Conservation (phyloP, 805 yeast genomes). For the Scheffersomyces amazonensis region DNA sequence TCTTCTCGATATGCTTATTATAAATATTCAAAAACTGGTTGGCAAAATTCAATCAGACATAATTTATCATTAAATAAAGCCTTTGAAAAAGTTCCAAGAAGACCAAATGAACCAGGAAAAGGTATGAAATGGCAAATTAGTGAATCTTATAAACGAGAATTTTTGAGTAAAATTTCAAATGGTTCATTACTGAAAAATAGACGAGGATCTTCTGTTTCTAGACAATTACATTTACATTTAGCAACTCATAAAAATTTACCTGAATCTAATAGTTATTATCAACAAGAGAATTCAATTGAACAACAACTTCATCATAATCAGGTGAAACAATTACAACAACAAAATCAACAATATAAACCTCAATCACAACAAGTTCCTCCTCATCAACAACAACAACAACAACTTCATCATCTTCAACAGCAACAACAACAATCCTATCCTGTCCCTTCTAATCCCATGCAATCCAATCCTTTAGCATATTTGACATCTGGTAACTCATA, state of each 20-base stretch:
- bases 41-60: conserved; percentile 98
- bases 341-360: conserved; percentile 8
- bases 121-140: conserved; percentile 99
- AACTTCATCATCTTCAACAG: conserved; percentile 2
- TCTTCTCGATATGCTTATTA: conserved; percentile 85
- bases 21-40: conserved; percentile 88
- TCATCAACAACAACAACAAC: conserved; percentile 1
- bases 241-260: conserved; percentile 56
- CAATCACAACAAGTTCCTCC: conserved; percentile 4
- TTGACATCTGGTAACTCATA: conserved; percentile 5
- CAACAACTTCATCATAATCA: conserved; percentile 11
- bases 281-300: conserved; percentile 15
- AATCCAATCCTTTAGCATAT: conserved; percentile 20
- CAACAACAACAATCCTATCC: conserved; percentile 4
- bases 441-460: conserved; percentile 15
- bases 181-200: conserved; percentile 74
- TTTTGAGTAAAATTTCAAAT: conserved; percentile 71
- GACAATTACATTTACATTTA: conserved; percentile 75
- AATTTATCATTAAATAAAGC: conserved; percentile 93
- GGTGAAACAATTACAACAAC: conserved; percentile 14
- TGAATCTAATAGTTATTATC: conserved; percentile 34
- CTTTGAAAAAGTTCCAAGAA: conserved; percentile 94
- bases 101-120: conserved; percentile 95
- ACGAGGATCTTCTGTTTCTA: conserved; percentile 77
- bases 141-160: conserved; percentile 79